These are phyloP conservation scores for Trichoderma sp. DNA, from an alignment of 2,329 filamentous ascomycete genomes.

Conservation along the genomic window DNA sequence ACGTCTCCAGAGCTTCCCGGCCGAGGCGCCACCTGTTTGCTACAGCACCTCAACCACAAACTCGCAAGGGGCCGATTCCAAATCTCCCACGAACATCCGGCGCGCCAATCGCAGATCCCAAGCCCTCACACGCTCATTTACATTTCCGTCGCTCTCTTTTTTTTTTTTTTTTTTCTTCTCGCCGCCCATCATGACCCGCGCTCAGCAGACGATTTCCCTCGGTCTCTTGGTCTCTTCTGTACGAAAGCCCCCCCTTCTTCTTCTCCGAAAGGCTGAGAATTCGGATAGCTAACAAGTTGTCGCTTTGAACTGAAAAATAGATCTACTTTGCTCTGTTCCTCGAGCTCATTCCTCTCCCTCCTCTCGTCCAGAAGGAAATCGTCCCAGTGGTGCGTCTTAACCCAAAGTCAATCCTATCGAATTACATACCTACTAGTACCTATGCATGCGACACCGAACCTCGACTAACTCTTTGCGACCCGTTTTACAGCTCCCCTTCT, in stretches of 20 bases:
- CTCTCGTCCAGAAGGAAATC: constrained; percentile 77
- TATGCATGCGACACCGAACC: neutral
- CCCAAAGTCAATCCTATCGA: neutral
- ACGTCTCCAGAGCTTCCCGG: constrained; percentile 4
- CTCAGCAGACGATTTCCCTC: constrained; percentile 87
- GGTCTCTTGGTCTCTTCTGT: constrained; percentile 86
- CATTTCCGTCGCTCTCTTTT: too few relatives aligned
- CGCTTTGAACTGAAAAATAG: constrained; percentile 53
- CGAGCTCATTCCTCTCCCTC: constrained; percentile 77
- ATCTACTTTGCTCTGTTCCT: constrained; percentile 87
- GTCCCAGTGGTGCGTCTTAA: constrained; percentile 76
- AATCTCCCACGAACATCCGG: neutral
- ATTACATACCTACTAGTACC: neutral
- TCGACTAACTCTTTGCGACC: neutral
- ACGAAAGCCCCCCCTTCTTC: constrained; percentile 39
- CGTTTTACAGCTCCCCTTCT: constrained; percentile 76
- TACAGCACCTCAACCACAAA: neutral
- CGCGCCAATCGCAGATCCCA: neutral
- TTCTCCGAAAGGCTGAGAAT: neutral
- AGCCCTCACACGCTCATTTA: constrained; percentile 4
- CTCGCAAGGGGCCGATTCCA: neutral
- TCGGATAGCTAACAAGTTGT: neutral
- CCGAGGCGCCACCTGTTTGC: constrained; percentile 17
- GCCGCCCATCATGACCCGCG: constrained; percentile 77
- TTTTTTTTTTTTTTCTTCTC: neutral